A percentile compares a stretch with the other conserved stretches of the same genome.
phyloP scores from a whole-genome alignment of 306 rosid genomes.

The Ochetophila trinervis region DNA sequence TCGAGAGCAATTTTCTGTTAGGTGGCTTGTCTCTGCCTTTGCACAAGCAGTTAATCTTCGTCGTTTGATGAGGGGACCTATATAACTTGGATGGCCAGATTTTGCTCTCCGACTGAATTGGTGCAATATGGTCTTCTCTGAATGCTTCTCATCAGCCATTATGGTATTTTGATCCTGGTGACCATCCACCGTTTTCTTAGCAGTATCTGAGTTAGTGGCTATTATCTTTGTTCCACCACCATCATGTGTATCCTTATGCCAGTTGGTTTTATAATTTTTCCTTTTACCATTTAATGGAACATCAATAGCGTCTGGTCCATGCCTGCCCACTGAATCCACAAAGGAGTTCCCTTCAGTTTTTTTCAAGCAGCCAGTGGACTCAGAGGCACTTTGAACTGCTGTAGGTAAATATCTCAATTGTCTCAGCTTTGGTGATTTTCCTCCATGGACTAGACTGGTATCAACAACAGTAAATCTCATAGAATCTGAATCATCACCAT shows the following conservation, averaged over 20 bases:
- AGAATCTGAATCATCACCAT: slow-evolving; percentile 25
- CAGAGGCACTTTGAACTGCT: slow-evolving; percentile 33
- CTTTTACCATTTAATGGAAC: slow-evolving; percentile 21
- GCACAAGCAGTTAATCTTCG: slow-evolving; percentile 57
- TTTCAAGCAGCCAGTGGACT: slow-evolving; percentile 31
- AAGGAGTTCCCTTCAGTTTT: slow-evolving; percentile 26
- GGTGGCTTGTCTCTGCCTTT: slow-evolving; percentile 41
- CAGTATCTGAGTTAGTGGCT: slow-evolving; percentile 21
- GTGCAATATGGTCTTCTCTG: slow-evolving; percentile 31
- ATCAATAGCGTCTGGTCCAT: slow-evolving; percentile 25
- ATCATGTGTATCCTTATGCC: slow-evolving; percentile 15
- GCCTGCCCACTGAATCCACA: slow-evolving; percentile 16
- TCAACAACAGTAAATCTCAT: slow-evolving; percentile 49
- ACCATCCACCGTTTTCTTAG: slow-evolving; percentile 32
- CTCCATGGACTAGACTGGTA: slow-evolving; percentile 47
- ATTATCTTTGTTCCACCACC: slow-evolving; percentile 20
- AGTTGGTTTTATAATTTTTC: slow-evolving; percentile 26
- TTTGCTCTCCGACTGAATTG: slow-evolving; percentile 45
- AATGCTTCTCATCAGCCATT: slow-evolving; percentile 32
- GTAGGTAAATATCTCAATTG: slow-evolving; percentile 41
- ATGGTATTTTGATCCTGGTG: slow-evolving; percentile 24
- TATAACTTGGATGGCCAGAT: slow-evolving; percentile 42
- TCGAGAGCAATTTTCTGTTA: slow-evolving; percentile 32
- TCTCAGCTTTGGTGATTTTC: slow-evolving; percentile 44
- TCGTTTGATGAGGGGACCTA: slow-evolving; percentile 49